These are phyloP conservation scores for Aquilaria yunnanensis DNA, from an alignment of 345 rosid species.

Conservation along the genomic window DNA sequence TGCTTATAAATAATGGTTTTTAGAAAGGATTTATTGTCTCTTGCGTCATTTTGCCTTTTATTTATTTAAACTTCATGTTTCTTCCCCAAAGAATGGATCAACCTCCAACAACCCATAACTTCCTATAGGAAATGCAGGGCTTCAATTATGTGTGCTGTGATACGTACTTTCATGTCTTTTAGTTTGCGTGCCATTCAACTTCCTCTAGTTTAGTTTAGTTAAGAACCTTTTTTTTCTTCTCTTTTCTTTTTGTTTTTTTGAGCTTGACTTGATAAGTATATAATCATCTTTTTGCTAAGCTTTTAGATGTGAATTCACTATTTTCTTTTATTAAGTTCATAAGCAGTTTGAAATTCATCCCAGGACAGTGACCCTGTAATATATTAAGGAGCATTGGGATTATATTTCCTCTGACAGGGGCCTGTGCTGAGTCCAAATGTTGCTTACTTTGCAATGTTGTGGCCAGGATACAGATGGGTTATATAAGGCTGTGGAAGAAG, in stretches of 20 bases:
- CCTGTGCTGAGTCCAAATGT: conserved; percentile 50
- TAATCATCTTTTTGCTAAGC: too few relatives aligned
- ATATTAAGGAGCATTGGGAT: conserved; percentile 50
- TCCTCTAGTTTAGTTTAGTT: too few relatives aligned
- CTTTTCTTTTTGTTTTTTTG: too few relatives aligned
- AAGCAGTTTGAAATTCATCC: conserved; percentile 13
- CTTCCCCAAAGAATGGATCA: not conserved
- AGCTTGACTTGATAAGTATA: too few relatives aligned
- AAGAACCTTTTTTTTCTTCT: too few relatives aligned
- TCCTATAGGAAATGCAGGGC: too few relatives aligned
- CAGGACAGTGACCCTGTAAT: conserved; percentile 24
- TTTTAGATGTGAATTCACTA: too few relatives aligned
- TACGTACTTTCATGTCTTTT: too few relatives aligned
- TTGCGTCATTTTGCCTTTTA: not conserved
- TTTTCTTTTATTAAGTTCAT: not conserved
- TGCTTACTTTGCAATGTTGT: conserved; percentile 80
- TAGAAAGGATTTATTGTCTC: not conserved
- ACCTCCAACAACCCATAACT: too few relatives aligned
- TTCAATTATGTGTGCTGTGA: too few relatives aligned
- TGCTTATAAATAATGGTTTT: too few relatives aligned
- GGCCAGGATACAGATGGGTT: conserved; percentile 72
- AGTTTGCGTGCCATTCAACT: too few relatives aligned
- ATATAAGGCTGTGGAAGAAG: conserved; percentile 51
- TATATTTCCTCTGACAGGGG: conserved; percentile 58
- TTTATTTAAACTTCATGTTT: not conserved